phyloP scores from a whole-genome alignment of 2,329 filamentous ascomycete species.

The Scortechinia acanthostroma region DNA sequence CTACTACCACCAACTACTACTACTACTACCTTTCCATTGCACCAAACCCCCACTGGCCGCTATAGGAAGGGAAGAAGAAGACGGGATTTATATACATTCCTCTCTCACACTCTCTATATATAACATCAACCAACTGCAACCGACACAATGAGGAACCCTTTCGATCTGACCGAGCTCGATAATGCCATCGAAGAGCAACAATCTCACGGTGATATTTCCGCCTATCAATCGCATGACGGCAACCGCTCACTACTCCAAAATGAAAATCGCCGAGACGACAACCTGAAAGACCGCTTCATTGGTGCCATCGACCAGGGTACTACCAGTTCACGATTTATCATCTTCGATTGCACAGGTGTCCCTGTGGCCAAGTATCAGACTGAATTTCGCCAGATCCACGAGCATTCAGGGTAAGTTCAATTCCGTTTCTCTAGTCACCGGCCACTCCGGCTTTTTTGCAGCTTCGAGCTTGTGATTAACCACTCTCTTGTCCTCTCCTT shows the following conservation, averaged over 20 bases:
- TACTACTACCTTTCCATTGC: no score
- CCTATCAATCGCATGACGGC: background rate
- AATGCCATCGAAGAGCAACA: background rate
- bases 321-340: constrained; percentile 71
- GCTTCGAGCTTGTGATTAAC: constrained; percentile 4
- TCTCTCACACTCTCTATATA: background rate
- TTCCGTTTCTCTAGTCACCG: constrained; percentile 3
- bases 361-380: constrained; percentile 69
- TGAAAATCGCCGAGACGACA: background rate
- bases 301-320: constrained; percentile 77
- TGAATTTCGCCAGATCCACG: constrained; percentile 70
- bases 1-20: no score
- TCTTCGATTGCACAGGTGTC: constrained; percentile 66
- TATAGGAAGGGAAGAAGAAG: no score
- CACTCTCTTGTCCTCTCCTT: background rate
- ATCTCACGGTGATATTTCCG: background rate
- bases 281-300: constrained; percentile 41
- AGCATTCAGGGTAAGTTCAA: constrained; percentile 61
- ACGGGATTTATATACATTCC: no score
- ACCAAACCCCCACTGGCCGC: no score
- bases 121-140: background rate
- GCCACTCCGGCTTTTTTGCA: no score
- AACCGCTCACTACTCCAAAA: background rate
- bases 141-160: background rate
- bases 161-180: background rate